Evolutionary conservation across 768 basidiomycete genomes (phyloP).

Genomic region (Podaxis carcinomalis): DNA sequence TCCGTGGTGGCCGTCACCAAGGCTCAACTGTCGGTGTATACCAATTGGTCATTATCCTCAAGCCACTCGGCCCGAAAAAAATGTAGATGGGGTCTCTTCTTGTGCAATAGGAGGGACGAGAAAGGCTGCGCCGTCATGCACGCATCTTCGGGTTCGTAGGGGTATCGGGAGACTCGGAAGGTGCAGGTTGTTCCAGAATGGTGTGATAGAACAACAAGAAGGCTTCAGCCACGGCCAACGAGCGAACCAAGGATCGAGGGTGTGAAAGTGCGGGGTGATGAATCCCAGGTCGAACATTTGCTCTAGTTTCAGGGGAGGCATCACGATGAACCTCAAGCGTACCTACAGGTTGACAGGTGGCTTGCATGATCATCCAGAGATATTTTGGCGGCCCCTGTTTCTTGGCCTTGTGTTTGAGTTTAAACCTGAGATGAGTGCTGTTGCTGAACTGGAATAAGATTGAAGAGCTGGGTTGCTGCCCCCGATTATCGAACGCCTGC

Average conservation of each 20-base stretch:
- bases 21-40: too few species aligned
- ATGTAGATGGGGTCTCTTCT: neutral
- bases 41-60: constrained; percentile 1
- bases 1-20: neutral
- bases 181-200: neutral
- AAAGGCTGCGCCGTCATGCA: neutral
- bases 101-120: neutral
- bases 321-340: too few species aligned
- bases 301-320: neutral
- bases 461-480: too few species aligned
- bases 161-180: neutral
- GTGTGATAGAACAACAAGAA: neutral
- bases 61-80: neutral
- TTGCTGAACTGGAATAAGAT: too few species aligned
- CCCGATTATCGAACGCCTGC: too few species aligned
- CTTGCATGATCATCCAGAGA: neutral
- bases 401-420: neutral
- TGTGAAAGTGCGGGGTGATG: neutral
- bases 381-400: neutral
- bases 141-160: neutral
- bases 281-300: neutral
- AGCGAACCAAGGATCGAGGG: neutral
- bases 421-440: neutral
- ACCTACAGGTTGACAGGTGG: neutral
- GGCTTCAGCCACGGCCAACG: too few species aligned